Conservation (phyloP, 2,329 filamentous ascomycete species). For the Epichloe festucae region DNA sequence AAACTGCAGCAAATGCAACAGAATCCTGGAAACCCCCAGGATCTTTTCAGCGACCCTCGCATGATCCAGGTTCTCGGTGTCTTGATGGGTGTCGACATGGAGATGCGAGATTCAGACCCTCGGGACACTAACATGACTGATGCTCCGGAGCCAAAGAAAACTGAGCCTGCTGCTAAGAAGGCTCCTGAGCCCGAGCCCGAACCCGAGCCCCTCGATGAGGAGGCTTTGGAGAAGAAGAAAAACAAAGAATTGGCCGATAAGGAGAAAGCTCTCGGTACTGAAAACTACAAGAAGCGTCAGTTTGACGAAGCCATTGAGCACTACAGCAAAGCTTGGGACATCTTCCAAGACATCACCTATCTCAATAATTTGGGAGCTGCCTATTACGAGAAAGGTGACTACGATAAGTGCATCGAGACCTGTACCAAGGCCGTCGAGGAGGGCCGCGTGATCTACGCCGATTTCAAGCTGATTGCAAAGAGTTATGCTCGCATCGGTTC, state of each 20-base stretch:
- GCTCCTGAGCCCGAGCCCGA: slow-evolving; percentile 39
- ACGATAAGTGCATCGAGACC: slow-evolving; percentile 69
- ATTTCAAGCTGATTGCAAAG: slow-evolving; percentile 98
- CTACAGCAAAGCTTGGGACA: slow-evolving; percentile 90
- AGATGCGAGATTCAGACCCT: slow-evolving; percentile 26
- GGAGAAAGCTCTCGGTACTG: slow-evolving; percentile 87
- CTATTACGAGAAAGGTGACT: slow-evolving; percentile 93
- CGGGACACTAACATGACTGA: slow-evolving; percentile 67
- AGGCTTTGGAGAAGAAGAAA: slow-evolving; percentile 73
- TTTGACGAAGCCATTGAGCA: slow-evolving; percentile 91
- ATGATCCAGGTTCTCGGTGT: slow-evolving; percentile 93
- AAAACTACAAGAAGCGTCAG: slow-evolving; percentile 95
- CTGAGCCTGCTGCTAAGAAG: slow-evolving; percentile 37
- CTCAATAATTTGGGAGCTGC: slow-evolving; percentile 92
- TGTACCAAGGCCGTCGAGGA: slow-evolving; percentile 85
- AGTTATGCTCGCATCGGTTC: slow-evolving; percentile 91
- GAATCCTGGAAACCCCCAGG: slow-evolving; percentile 63
- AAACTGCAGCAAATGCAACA: slow-evolving; percentile 73
- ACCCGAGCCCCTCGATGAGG: slow-evolving; percentile 65
- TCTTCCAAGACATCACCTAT: slow-evolving; percentile 93
- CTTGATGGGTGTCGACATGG: slow-evolving; percentile 86
- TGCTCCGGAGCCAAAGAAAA: slow-evolving; percentile 29
- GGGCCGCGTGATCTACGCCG: slow-evolving; percentile 76
- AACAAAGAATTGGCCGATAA: slow-evolving; percentile 87
- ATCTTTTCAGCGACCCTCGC: slow-evolving; percentile 76